phyloP scores from a whole-genome alignment of 139 green algal genomes.

The Limnomonas spitsbergensis region DNA sequence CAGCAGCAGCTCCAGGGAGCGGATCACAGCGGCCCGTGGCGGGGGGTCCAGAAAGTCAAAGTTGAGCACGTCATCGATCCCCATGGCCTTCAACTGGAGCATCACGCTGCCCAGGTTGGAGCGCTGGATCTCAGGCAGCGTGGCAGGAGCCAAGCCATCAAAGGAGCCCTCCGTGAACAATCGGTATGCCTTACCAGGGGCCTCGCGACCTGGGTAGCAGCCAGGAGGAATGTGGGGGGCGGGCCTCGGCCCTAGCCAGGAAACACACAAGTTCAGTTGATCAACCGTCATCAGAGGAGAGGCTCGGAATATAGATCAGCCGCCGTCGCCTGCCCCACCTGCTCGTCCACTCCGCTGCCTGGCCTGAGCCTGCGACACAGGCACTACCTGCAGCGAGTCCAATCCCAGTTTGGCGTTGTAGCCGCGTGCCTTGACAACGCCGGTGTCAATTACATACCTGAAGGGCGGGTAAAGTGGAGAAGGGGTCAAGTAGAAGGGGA shows the following conservation, averaged over 20 bases:
- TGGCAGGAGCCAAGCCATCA: constrained; percentile 49
- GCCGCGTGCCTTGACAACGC: constrained; percentile 76
- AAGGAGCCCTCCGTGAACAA: constrained; percentile 89
- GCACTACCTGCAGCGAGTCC: constrained; percentile 78
- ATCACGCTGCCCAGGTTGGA: constrained; percentile 73
- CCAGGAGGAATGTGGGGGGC: no score
- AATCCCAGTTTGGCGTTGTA: constrained; percentile 72
- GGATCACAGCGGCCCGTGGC: constrained; percentile 49
- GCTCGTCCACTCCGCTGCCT: constrained; percentile 80
- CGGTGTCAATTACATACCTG: constrained; percentile 77
- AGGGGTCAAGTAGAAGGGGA: background rate
- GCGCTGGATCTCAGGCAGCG: constrained; percentile 82
- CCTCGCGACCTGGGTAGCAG: constrained; percentile 72
- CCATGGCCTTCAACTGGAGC: constrained; percentile 70
- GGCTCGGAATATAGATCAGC: background rate
- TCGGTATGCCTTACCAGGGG: constrained; percentile 82
- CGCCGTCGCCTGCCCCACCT: constrained; percentile 33
- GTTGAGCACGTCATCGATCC: constrained; percentile 61
- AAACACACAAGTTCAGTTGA: no score
- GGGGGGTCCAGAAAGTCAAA: constrained; percentile 79
- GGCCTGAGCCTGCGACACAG: constrained; percentile 77
- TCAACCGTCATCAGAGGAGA: no score
- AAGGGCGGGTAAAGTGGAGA: constrained; percentile 24
- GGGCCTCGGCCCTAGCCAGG: no score
- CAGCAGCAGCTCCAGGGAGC: constrained; percentile 71